Evolutionary conservation across 306 rosid genomes (phyloP).

Genomic region (Spatholobus suberectus): DNA sequence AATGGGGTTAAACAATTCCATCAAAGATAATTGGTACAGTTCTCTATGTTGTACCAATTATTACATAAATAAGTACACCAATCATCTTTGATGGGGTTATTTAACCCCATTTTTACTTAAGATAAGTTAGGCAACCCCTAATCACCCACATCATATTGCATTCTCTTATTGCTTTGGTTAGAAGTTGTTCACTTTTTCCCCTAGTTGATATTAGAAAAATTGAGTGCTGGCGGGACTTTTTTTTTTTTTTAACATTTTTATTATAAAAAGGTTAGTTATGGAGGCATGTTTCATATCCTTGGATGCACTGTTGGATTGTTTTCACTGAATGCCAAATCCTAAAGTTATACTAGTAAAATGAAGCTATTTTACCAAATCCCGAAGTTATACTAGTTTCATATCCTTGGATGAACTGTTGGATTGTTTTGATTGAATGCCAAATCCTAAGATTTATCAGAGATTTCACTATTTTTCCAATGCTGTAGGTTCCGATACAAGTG

Average conservation of each 20-base stretch:
- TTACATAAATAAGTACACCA: too few relatives aligned
- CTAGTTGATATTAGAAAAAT: constrained; percentile 10
- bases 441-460: background rate
- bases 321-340: constrained; percentile 5
- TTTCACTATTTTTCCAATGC: constrained; percentile 1
- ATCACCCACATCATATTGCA: constrained; percentile 14
- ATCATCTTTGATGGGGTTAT: too few relatives aligned
- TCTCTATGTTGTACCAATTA: too few relatives aligned
- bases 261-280: background rate
- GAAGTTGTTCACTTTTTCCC: constrained; percentile 2
- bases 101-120: too few relatives aligned
- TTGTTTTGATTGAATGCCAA: constrained; percentile 14
- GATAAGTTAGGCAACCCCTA: too few relatives aligned
- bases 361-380: background rate
- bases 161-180: constrained; percentile 19
- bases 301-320: constrained; percentile 10
- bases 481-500: constrained; percentile 96
- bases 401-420: constrained; percentile 11
- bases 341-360: background rate
- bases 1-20: too few relatives aligned
- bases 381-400: background rate
- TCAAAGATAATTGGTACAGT: too few relatives aligned
- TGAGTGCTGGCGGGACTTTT: background rate
- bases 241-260: background rate
- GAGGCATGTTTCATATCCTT: constrained; percentile 4